Evolutionary conservation across 2,329 filamentous ascomycete species (phyloP).

Genomic region (Sporothrix inflata): DNA sequence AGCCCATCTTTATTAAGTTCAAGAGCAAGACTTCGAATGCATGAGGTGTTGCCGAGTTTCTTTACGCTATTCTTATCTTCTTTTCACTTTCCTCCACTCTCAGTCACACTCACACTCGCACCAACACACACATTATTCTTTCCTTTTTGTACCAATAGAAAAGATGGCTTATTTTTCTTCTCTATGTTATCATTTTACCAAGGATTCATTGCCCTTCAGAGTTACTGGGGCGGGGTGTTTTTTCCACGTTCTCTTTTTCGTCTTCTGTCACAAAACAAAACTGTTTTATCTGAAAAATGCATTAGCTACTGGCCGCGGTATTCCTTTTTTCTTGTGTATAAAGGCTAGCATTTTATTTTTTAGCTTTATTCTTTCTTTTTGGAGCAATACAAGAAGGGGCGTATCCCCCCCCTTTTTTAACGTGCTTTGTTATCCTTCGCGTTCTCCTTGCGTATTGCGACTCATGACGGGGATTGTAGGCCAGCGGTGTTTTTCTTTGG

Average conservation of each 20-base stretch:
- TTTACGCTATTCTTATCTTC: not conserved
- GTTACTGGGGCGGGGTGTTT: not conserved
- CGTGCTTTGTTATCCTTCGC: too few relatives aligned
- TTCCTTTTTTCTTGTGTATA: not conserved
- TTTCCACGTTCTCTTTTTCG: not conserved
- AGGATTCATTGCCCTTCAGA: too few relatives aligned
- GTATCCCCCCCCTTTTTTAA: too few relatives aligned
- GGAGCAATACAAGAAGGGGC: not conserved
- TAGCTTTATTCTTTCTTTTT: not conserved
- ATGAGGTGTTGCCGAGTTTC: not conserved
- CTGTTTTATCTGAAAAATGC: not conserved
- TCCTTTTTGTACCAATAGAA: slow-evolving; percentile 10
- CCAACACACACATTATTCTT: not conserved
- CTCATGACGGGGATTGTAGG: too few relatives aligned
- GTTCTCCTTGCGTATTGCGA: too few relatives aligned
- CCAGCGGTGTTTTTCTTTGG: too few relatives aligned
- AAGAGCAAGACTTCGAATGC: slow-evolving; percentile 33
- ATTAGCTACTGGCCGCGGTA: not conserved
- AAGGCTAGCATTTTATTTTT: not conserved
- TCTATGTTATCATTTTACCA: not conserved
- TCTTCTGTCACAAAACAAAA: not conserved
- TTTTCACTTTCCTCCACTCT: not conserved
- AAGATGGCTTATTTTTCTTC: not conserved
- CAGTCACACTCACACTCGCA: too few relatives aligned
- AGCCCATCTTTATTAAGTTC: slow-evolving; percentile 34